Percentiles rank a stretch among this genome's conserved stretches.
phyloP scores from a whole-genome alignment of 163 green algal species.

The Picocystis sp. region DNA sequence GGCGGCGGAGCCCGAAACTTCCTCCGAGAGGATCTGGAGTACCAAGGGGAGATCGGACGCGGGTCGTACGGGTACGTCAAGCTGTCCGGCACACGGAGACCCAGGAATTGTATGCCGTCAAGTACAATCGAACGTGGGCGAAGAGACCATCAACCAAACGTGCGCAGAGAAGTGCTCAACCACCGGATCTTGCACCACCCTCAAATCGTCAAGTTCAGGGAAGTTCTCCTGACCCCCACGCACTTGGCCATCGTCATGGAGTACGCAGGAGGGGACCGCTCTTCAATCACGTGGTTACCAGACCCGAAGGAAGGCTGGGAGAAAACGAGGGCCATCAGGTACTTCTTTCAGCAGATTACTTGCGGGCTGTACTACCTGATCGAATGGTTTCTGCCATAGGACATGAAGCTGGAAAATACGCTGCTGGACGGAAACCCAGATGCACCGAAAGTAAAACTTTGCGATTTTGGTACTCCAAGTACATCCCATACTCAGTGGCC shows the following conservation, averaged over 20 bases:
- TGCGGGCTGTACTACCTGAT: constrained; percentile 29
- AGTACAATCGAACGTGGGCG: constrained; percentile 24
- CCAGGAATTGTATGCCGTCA: constrained; percentile 27
- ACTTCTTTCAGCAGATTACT: constrained; percentile 38
- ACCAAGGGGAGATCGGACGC: constrained; percentile 3
- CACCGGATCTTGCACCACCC: constrained; percentile 54
- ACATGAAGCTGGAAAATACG: constrained; percentile 81
- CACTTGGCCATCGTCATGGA: constrained; percentile 46
- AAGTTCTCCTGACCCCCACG: constrained; percentile 27
- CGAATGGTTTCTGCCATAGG: constrained; percentile 51
- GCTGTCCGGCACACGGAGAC: constrained; percentile 21
- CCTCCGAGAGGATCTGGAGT: constrained; percentile 1
- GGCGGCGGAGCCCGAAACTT: too few relatives aligned
- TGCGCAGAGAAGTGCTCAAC: constrained; percentile 62
- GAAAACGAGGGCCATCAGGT: constrained; percentile 24
- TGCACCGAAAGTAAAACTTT: constrained; percentile 20
- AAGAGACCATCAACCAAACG: constrained; percentile 40
- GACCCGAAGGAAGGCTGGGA: constrained; percentile 17
- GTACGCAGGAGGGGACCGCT: constrained; percentile 43
- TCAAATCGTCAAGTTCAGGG: constrained; percentile 34
- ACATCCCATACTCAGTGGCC: constrained; percentile 24
- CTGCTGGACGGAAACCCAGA: constrained; percentile 30
- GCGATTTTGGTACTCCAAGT: constrained; percentile 31
- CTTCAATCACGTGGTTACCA: constrained; percentile 32
- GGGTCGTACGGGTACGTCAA: constrained; percentile 19